Conservation (phyloP, 2,329 filamentous ascomycete species). For the Bipolaris oryzae region DNA sequence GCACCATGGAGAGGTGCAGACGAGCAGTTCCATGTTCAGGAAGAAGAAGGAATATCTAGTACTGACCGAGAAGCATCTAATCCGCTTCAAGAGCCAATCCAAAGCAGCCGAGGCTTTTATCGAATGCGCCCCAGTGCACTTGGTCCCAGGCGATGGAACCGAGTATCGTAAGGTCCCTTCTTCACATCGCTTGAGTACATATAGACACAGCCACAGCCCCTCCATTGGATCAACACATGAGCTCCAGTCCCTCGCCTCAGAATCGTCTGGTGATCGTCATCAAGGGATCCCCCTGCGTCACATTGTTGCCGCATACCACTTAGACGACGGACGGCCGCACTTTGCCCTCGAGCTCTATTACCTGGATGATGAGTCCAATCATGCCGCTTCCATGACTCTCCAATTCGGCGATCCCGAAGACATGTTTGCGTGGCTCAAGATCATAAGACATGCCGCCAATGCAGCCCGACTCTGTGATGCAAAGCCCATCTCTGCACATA, state of each 20-base stretch:
- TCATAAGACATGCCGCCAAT: slow-evolving; percentile 65
- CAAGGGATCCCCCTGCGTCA: slow-evolving; percentile 67
- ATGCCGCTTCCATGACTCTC: slow-evolving; percentile 66
- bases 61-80: slow-evolving; percentile 69
- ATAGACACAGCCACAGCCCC: slow-evolving; percentile 62
- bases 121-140: slow-evolving; percentile 25
- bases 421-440: slow-evolving; percentile 67
- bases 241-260: slow-evolving; percentile 58
- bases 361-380: slow-evolving; percentile 67
- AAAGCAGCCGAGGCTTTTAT: slow-evolving; percentile 70
- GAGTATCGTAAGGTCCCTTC: slow-evolving; percentile 37
- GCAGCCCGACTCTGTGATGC: slow-evolving; percentile 60
- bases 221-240: slow-evolving; percentile 68
- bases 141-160: slow-evolving; percentile 8
- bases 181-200: slow-evolving; percentile 50
- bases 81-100: slow-evolving; percentile 70
- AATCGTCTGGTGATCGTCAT: slow-evolving; percentile 60
- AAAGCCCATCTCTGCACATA: slow-evolving; percentile 61
- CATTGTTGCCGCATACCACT: slow-evolving; percentile 69
- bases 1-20: slow-evolving; percentile 73
- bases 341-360: slow-evolving; percentile 72
- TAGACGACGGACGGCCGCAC: slow-evolving; percentile 70
- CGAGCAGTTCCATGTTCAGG: slow-evolving; percentile 70
- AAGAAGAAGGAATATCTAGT: slow-evolving; percentile 76
- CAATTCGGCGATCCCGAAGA: slow-evolving; percentile 69